Base-by-base conservation (phyloP, 1,284 basidiomycete species). In the Coniferiporia sulphurascens region DNA sequence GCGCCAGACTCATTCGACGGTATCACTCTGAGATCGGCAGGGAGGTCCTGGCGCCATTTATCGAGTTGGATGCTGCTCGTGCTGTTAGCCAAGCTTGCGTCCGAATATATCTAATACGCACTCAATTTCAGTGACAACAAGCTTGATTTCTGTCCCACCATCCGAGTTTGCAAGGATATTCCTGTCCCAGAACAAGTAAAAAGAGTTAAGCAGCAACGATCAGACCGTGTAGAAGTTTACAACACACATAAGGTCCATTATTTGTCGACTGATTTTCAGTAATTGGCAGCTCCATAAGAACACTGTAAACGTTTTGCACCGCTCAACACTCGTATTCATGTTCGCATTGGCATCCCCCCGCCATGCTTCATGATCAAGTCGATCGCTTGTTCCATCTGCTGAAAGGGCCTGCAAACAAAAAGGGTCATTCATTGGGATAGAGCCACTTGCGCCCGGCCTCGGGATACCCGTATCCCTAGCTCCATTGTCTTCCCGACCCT, bases 191-290 rank as follows among this genome's bases (percentile, higher is more conserved):
- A 2, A 35, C 5, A 27, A 12, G 19, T 36, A 55, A 45, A 58
- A 9, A 6, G 34, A 8, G 21, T 41, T 48, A 10, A 62, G 32
- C n/a, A 35, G 46, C 21, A 32, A 34, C 22, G 12, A n/a, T 46
- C 21, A 41, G 34, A 27, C 5, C 17, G 27, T 19, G 7, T 41
- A 35, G 35, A 22, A 35, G 5, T 4, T 6, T 48, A 45, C 17
- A 6, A 74, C 83, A 65, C 65, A 86, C 84, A 87, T 76, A 35
- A 82, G 76, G 58, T 83, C 79, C 76, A 84, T 80, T 55, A 86
- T 82, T 43, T 75, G 69, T 63, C 81, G 72, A 1, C 80, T 79
- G 53, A 86, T 83, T 60, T 76, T 66, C 64, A 85, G 73, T 35
- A 86, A 69, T 63, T 81, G 75, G 56, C 81, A 82, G 0, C 78